These are phyloP conservation scores for Neoscytalidium dimidiatum DNA, from an alignment of 2,329 filamentous ascomycete genomes.

Conservation along the genomic window DNA sequence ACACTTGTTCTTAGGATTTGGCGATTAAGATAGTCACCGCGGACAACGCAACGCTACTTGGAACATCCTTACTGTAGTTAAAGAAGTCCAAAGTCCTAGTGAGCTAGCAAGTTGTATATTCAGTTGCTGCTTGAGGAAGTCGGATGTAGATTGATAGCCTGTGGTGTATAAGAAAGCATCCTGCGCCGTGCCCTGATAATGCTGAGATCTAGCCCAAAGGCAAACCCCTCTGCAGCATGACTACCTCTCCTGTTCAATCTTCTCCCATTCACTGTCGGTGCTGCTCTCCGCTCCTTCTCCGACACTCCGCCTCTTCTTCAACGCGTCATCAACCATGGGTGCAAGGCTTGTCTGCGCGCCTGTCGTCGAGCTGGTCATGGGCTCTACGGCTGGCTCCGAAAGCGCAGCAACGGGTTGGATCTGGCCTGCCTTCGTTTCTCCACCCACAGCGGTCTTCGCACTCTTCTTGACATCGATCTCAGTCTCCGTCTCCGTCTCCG, in stretches of 20 bases:
- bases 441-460: too few species aligned
- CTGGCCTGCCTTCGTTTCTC: too few species aligned
- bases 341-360: constrained; percentile 33
- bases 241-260: constrained; percentile 64
- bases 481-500: constrained; percentile 38
- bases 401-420: constrained; percentile 17
- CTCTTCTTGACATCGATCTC: constrained; percentile 28
- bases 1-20: too few species aligned
- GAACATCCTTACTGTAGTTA: too few species aligned
- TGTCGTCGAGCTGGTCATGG: constrained; percentile 26
- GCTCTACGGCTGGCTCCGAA: constrained; percentile 22
- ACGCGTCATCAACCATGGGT: constrained; percentile 35
- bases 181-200: background rate
- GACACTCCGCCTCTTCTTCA: constrained; percentile 49
- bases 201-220: constrained; percentile 2
- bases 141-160: background rate
- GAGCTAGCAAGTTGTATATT: too few species aligned
- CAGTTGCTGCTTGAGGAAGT: too few species aligned
- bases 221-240: background rate
- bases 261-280: constrained; percentile 98
- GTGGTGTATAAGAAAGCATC: background rate
- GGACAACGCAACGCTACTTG: too few species aligned
- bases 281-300: constrained; percentile 61
- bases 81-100: too few species aligned
- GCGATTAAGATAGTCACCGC: too few species aligned